Evolutionary conservation across 129 eudicot species (phyloP).

Genomic region (Arctium minus): DNA sequence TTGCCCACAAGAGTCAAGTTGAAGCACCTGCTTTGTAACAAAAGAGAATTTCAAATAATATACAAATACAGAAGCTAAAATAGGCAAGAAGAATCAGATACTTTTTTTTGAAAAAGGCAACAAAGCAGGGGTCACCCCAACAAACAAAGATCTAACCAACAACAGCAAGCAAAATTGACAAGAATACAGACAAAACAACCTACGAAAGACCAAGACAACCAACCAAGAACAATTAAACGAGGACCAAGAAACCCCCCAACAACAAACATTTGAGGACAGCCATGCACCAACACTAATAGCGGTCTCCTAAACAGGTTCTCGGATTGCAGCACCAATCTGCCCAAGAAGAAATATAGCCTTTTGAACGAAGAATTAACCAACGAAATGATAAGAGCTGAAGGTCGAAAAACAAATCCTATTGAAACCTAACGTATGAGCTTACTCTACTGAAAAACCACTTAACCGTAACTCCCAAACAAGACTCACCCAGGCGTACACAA

Average conservation of each 20-base stretch:
- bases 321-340: not conserved
- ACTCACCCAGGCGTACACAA: too few relatives aligned
- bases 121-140: too few relatives aligned
- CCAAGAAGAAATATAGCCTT: not conserved
- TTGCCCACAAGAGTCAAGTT: constrained; percentile 59
- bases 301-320: not conserved
- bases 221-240: not conserved
- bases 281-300: not conserved
- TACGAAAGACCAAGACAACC: not conserved
- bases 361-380: not conserved
- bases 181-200: not conserved
- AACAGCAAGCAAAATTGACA: not conserved
- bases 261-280: not conserved
- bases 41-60: constrained; percentile 4
- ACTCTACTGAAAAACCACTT: too few relatives aligned
- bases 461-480: too few relatives aligned
- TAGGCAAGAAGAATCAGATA: not conserved
- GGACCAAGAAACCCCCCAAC: not conserved
- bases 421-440: too few relatives aligned
- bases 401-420: too few relatives aligned
- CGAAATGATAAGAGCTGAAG: too few relatives aligned
- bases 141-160: too few relatives aligned
- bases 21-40: constrained; percentile 49
- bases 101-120: not conserved
- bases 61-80: not conserved